phyloP scores from a whole-genome alignment of 371 early-diverging fungal genomes.

The Syncephalastrum sp. region DNA sequence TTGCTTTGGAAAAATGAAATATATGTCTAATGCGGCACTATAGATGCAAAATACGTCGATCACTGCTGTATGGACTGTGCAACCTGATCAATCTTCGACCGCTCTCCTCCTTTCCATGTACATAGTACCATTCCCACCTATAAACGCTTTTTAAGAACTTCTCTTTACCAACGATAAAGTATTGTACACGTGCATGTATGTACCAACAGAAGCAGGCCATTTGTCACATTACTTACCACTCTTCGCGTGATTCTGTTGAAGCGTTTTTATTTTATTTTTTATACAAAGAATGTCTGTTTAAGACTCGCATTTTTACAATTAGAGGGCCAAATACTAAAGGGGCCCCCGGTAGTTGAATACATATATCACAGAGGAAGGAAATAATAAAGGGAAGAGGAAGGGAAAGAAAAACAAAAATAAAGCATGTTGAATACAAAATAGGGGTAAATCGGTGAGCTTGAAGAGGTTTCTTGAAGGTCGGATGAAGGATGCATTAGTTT shows the following conservation, averaged over 20 bases:
- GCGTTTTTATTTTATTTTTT: not conserved
- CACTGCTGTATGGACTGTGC: constrained; percentile 21
- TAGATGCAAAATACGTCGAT: constrained; percentile 19
- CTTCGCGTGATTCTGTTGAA: too few relatives aligned
- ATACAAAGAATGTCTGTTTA: constrained; percentile 18
- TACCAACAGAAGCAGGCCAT: too few relatives aligned
- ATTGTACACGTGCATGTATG: too few relatives aligned
- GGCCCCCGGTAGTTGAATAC: constrained; percentile 20
- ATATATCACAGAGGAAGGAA: constrained; percentile 3
- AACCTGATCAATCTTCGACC: too few relatives aligned
- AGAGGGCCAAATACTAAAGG: not conserved
- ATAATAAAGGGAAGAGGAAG: constrained; percentile 2
- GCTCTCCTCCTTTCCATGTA: too few relatives aligned
- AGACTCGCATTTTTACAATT: constrained; percentile 13
- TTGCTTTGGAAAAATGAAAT: not conserved
- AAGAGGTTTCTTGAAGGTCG: not conserved
- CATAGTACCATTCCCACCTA: too few relatives aligned
- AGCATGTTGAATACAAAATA: constrained; percentile 20
- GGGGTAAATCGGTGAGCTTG: not conserved
- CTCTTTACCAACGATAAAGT: too few relatives aligned
- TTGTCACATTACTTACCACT: too few relatives aligned
- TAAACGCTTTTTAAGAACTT: too few relatives aligned
- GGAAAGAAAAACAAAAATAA: constrained; percentile 4
- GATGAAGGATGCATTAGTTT: constrained; percentile 2
- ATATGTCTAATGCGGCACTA: constrained; percentile 15